phyloP scores from a whole-genome alignment of 176 grass and related monocot genomes.

The Panicum miliaceum region DNA sequence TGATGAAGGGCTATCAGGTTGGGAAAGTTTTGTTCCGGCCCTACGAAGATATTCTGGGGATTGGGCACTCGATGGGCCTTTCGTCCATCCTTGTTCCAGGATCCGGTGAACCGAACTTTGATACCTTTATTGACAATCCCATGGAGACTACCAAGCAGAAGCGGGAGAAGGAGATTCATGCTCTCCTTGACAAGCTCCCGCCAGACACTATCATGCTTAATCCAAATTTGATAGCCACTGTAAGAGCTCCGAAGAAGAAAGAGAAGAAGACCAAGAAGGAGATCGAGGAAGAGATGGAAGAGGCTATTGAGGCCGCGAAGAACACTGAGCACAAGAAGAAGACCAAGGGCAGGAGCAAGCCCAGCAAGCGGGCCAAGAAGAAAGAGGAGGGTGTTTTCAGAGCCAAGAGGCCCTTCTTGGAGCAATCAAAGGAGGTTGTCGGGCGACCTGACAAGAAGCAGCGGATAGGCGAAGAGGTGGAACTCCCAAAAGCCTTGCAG shows the following conservation, averaged over 20 bases:
- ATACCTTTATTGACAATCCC: constrained; percentile 82
- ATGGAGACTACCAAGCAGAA: constrained; percentile 80
- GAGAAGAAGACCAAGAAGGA: constrained; percentile 67
- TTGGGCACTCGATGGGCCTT: constrained; percentile 83
- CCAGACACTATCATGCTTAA: constrained; percentile 90
- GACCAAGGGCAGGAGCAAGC: constrained; percentile 91
- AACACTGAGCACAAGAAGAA: constrained; percentile 69
- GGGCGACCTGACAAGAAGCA: constrained; percentile 56
- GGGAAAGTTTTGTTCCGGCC: constrained; percentile 70
- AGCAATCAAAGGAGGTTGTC: constrained; percentile 38
- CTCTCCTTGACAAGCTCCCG: constrained; percentile 78
- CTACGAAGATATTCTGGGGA: constrained; percentile 80
- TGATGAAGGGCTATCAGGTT: constrained; percentile 75
- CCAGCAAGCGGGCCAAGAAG: constrained; percentile 72
- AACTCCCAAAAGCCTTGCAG: constrained; percentile 74
- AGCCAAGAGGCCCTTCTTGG: constrained; percentile 68
- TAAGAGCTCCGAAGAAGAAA: constrained; percentile 59
- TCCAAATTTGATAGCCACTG: constrained; percentile 65
- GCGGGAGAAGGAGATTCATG: constrained; percentile 75
- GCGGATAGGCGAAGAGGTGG: constrained; percentile 10
- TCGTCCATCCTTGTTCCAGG: constrained; percentile 85
- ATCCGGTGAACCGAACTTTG: constrained; percentile 82
- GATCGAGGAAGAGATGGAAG: constrained; percentile 62
- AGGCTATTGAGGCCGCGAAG: constrained; percentile 61
- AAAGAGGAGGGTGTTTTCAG: constrained; percentile 72